Conservation (phyloP, 768 basidiomycete species). For the Podaxis sp. region DNA sequence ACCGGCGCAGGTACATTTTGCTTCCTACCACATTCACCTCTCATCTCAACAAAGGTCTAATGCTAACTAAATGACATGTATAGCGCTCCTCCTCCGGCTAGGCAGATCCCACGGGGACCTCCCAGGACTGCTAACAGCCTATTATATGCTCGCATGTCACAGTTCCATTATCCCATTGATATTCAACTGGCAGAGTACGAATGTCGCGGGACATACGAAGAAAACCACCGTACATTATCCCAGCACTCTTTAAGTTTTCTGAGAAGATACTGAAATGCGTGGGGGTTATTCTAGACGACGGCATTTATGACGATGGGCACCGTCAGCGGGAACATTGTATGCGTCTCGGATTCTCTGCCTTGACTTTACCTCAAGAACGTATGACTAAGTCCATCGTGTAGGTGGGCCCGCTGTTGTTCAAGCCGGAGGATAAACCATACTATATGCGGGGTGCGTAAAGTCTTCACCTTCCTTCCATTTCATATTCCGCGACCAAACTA, state of each 20-base stretch:
- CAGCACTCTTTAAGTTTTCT: neutral
- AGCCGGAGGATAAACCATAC: conserved; percentile 16
- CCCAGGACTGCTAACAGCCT: conserved; percentile 24
- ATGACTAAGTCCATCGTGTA: neutral
- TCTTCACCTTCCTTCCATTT: neutral
- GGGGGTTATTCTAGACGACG: conserved; percentile 16
- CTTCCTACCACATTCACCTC: neutral
- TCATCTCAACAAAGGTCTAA: neutral
- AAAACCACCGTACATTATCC: conserved; percentile 19
- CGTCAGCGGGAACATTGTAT: conserved; percentile 23
- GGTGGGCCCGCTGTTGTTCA: conserved; percentile 22
- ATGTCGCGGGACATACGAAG: conserved; percentile 30
- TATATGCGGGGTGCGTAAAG: conserved; percentile 16
- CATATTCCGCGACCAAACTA: too few species aligned
- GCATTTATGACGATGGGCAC: conserved; percentile 22
- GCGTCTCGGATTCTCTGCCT: neutral
- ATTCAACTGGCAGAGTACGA: conserved; percentile 30
- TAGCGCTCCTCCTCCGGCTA: conserved; percentile 23
- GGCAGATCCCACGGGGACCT: conserved; percentile 22
- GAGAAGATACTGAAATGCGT: neutral
- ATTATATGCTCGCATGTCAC: conserved; percentile 24
- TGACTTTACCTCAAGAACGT: neutral
- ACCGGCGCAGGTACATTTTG: conserved; percentile 18
- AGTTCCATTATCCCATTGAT: conserved; percentile 21
- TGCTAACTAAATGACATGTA: neutral